Conservation (phyloP, 75 land plant genomes). For the Cunninghamia lanceolata region DNA sequence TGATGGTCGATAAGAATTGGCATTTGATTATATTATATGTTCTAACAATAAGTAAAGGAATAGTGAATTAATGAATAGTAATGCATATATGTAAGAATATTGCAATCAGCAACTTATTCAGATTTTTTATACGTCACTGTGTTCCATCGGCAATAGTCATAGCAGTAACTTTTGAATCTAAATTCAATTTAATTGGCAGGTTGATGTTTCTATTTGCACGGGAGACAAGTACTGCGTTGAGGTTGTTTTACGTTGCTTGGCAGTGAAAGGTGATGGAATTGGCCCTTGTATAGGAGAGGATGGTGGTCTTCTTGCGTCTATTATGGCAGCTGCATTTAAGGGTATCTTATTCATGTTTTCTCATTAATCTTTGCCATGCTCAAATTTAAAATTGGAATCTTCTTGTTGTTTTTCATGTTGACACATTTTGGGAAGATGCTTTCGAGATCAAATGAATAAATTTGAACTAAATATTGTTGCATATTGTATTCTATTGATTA, state of each 20-base stretch:
- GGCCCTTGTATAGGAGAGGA: constrained; percentile 51
- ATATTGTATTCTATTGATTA: constrained; percentile 9
- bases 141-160: not conserved
- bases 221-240: constrained; percentile 48
- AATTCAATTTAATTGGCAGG: constrained; percentile 26
- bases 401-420: not conserved
- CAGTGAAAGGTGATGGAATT: constrained; percentile 80
- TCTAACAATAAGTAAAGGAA: not conserved
- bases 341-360: constrained; percentile 33
- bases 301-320: constrained; percentile 89
- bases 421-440: not conserved
- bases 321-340: constrained; percentile 87
- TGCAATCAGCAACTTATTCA: not conserved
- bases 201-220: constrained; percentile 43
- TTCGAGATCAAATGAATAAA: not conserved
- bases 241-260: constrained; percentile 63
- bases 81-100: not conserved
- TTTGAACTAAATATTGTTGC: too few relatives aligned
- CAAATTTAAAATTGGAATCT: not conserved
- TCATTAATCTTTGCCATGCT: not conserved
- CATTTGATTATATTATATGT: not conserved
- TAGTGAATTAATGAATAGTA: not conserved
- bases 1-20: not conserved
- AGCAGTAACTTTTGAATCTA: not conserved
- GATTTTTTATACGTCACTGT: not conserved